Evolutionary conservation across 495 filamentous ascomycete genomes (phyloP).

Genomic region (Penicillium angulare): DNA sequence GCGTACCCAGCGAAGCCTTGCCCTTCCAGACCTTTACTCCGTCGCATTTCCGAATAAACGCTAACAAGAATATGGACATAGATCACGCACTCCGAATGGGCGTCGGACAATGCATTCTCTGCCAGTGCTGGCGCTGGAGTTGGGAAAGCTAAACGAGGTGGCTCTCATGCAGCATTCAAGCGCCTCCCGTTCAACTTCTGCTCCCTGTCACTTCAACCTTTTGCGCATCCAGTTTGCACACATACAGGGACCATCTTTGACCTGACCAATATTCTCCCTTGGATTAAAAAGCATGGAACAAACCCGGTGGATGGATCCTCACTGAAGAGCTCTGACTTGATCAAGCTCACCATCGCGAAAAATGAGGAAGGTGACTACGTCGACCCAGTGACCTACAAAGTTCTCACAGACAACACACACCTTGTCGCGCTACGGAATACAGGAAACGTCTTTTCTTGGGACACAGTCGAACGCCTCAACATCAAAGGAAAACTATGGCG

Average conservation of each 20-base stretch:
- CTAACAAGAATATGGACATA: constrained; percentile 28
- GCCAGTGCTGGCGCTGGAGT: constrained; percentile 73
- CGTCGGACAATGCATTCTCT: constrained; percentile 81
- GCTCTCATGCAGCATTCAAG: constrained; percentile 67
- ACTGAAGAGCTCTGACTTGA: constrained; percentile 76
- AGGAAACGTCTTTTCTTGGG: constrained; percentile 93
- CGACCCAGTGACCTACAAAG: constrained; percentile 95
- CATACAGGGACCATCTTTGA: constrained; percentile 78
- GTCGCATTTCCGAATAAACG: constrained; percentile 12
- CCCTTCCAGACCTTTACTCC: no score
- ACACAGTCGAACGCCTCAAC: constrained; percentile 92
- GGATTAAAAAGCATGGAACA: constrained; percentile 89
- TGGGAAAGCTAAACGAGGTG: constrained; percentile 42
- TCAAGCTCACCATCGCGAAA: constrained; percentile 87
- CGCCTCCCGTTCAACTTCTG: constrained; percentile 98
- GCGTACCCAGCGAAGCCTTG: no score
- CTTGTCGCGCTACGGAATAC: constrained; percentile 85
- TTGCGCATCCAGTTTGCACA: constrained; percentile 82
- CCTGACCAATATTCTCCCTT: constrained; percentile 80
- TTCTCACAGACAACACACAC: constrained; percentile 97
- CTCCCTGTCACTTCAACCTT: constrained; percentile 91
- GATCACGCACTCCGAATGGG: constrained; percentile 96
- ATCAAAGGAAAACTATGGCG: constrained; percentile 97
- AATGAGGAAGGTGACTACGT: constrained; percentile 93
- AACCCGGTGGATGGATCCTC: constrained; percentile 85